Evolutionary conservation across 2,329 filamentous ascomycete genomes (phyloP), one percentile per base, ranked within the genome.

Genomic region (Neopestalotiopsis sp.): DNA sequence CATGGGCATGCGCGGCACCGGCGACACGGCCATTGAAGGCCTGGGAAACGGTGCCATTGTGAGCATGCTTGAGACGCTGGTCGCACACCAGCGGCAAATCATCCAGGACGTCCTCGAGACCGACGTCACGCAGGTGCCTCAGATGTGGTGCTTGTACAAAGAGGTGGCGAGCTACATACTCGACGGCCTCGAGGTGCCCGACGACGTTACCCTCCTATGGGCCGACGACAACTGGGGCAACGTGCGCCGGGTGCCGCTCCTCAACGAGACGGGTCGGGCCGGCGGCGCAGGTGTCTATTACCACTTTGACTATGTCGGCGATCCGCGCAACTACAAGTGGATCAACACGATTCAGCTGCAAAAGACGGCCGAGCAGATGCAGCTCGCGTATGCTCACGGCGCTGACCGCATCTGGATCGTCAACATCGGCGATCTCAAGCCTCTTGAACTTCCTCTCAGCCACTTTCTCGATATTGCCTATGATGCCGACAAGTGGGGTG

Each of bases 121-220:
- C 3, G 78, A 87, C 60, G 82, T 86, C 49, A 78, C 84, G 4
- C 80, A 84, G 1, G 86, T 91, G 0, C 90, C 91, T 5, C 91
- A 93, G 78, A 85, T 90, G 79, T 93, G 91, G 90, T 92, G 90
- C 73, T 80, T 93, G 70, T 94, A 93, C 79, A 93, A 92, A 75
- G 91, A 94, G 76, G 90, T 94, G 1, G 90, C 91, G 78, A 86
- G 87, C 6, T 93, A 93, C 76, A 88, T 90, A 69, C 88, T 91
- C 68, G 83, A 87, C 17, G 91, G 91, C 1, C 84, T 93, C 75
- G 80, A 81, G 2, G 70, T 92, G 1, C 86, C 87, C 0, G 89
- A 91, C 38, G 85, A 90, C 73, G 85, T 91, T 42, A 91, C 87
- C 0, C 80, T 91, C 4, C 79, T 91, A 2, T 91, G 88, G 85